These are phyloP conservation scores for Omphalea diandra DNA, from an alignment of 441 rosid species.

Conservation along the genomic window DNA sequence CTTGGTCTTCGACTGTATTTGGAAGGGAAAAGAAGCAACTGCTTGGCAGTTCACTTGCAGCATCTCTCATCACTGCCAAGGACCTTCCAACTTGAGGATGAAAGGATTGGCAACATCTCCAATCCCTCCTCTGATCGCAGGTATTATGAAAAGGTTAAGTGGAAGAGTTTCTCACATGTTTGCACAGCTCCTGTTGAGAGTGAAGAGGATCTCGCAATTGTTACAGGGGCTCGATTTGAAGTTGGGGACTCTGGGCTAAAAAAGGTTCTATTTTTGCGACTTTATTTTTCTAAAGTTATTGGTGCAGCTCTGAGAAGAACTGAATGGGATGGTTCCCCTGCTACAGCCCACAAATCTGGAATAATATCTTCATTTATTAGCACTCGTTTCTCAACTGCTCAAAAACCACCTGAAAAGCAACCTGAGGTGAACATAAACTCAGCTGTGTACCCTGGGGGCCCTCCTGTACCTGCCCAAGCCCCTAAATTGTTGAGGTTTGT, in stretches of 20 bases:
- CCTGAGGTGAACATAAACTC: constrained; percentile 85
- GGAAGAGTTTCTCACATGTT: constrained; percentile 93
- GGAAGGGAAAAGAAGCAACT: constrained; percentile 88
- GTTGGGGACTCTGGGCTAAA: constrained; percentile 82
- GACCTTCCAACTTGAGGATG: constrained; percentile 55
- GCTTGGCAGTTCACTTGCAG: constrained; percentile 84
- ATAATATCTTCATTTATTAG: constrained; percentile 81
- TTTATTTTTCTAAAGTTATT: constrained; percentile 57
- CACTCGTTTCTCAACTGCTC: constrained; percentile 73
- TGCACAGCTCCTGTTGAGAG: constrained; percentile 89
- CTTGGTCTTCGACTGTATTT: constrained; percentile 90
- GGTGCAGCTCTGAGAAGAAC: constrained; percentile 52
- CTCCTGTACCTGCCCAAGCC: constrained; percentile 80
- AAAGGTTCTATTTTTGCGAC: constrained; percentile 73
- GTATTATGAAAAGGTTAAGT: constrained; percentile 73
- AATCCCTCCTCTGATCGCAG: constrained; percentile 23
- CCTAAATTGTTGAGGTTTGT: constrained; percentile 86
- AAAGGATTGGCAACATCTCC: constrained; percentile 8
- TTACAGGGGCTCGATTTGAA: constrained; percentile 84
- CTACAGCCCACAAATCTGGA: constrained; percentile 71
- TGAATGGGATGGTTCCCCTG: constrained; percentile 91
- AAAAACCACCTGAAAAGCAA: constrained; percentile 60
- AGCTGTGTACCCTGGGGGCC: constrained; percentile 91
- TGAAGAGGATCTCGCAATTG: constrained; percentile 75
- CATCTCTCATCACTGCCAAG: constrained; percentile 93